Evolutionary conservation across 345 rosid genomes (phyloP), one percentile per base, ranked within the genome.

Genomic region (Gossypium anomalum): DNA sequence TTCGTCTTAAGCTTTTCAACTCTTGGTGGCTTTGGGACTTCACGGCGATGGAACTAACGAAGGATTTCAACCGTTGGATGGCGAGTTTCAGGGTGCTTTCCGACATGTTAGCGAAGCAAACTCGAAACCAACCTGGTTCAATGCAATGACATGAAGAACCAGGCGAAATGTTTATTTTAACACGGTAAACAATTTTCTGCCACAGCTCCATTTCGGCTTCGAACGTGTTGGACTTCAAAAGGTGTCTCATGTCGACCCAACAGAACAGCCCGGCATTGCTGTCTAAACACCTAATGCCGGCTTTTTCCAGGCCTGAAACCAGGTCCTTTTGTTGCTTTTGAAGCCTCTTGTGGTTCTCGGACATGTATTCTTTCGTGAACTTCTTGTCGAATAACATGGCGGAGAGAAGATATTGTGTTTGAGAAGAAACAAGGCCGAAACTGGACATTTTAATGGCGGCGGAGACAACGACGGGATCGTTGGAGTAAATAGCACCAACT

Each of bases 381-480:
- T 87, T 87, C 64, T 89, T 89, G 74, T 91, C 97, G 44, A 94
- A 88, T 22, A 91, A 85, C 80, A 91, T 75, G 56, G 86, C 84
- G 2, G 94, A 80, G 47, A 91, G 87, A 45, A 91, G 91, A 60
- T 87, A 83, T 7, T 91, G 97, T 19, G 97, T 91, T 53, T 91
- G 97, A 1, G 97, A 89, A 34, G 97, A 91, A 58, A 91, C 89
- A 20, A 89, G 86, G 70, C 97, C 97, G 48, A 91, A 91, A 71
- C 97, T 91, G 55, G 97, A 91, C 97, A 91, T 91, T 72, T 91
- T 91, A 5, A 91, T 91, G 4, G 97, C 94, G 0, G 97, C 89
- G 0, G 91, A 87, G n/a, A 91, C 91, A 41, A 91, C 83, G 71
- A 64, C 67, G 56, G 87, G 83, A 29, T 91, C 88, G 78, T 89